Evolutionary conservation across 257 asterid species (phyloP).

Genomic region (Solanum sitiens): DNA sequence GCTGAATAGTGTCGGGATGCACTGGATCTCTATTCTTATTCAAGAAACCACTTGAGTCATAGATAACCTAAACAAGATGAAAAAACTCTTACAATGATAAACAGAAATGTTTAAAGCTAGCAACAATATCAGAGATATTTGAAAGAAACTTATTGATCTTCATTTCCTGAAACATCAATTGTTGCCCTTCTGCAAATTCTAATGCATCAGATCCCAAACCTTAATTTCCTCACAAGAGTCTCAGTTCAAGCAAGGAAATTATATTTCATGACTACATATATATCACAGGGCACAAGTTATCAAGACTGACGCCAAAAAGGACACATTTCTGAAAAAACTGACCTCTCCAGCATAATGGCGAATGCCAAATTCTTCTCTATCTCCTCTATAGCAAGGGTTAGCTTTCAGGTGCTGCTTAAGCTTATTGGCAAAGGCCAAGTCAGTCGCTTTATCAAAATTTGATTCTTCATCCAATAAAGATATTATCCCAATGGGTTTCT

Average conservation of each 20-base stretch:
- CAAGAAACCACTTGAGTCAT: conserved; percentile 63
- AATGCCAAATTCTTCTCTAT: conserved; percentile 47
- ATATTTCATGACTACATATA: not conserved
- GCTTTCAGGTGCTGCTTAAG: conserved; percentile 65
- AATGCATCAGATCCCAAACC: not conserved
- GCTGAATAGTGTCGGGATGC: conserved; percentile 44
- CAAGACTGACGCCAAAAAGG: not conserved
- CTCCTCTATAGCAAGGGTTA: conserved; percentile 57
- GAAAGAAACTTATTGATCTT: not conserved
- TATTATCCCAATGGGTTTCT: conserved; percentile 79
- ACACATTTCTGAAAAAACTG: conserved; percentile 22
- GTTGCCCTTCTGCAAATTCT: not conserved
- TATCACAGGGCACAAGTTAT: not conserved
- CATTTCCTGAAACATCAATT: not conserved
- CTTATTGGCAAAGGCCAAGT: conserved; percentile 49
- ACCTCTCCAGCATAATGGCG: conserved; percentile 92
- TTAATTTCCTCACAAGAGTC: not conserved
- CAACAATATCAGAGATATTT: not conserved
- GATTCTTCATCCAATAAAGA: conserved; percentile 83
- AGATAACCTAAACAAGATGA: conserved; percentile 44
- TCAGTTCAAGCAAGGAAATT: not conserved
- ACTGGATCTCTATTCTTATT: conserved; percentile 73
- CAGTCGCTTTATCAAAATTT: conserved; percentile 65
- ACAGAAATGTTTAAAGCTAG: not conserved
- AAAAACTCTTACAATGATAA: not conserved